Evolutionary conservation across 116 monocot genomes (phyloP), one percentile per base, ranked within the genome.

Genomic region (Zostera marina): DNA sequence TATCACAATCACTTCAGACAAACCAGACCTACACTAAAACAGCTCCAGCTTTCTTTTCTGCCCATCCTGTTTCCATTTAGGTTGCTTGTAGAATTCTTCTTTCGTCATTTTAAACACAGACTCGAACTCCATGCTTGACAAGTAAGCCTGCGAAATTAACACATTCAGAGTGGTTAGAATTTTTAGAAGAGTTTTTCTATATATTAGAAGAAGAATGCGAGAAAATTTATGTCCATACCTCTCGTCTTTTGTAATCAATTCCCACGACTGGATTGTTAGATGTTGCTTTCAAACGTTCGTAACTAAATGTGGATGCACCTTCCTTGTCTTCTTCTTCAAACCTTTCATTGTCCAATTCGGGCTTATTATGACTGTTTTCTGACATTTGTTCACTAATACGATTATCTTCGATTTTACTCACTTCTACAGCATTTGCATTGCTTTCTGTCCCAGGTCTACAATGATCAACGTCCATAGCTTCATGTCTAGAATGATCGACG

Each of bases 31-130:
- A 9, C 24, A n/a, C 72, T 63, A 94, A 73, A 94, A 94, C 52
- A 94, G 81, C 75, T 88, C 94, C 13, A 75, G 39, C 70, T 94
- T 94, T 66, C 76, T 77, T 63, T 94, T 94, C 73, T 75, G 88
- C 73, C 85, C 70, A 52, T 94, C 94, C 67, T 82, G 94, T 71
- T 94, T 94, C 88, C 94, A 94, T 42, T 77, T 85, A 8, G 94
- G 94, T 60, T 88, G 94, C 41, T 44, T 62, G 63, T 85, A 84
- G 63, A 94, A 94, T 49, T 74, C 65, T 32, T 88, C 79, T 57
- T 94, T 94, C 14, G 84, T 59, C 63, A 88, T 71, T 13, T 85
- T 82, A 51, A 94, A 52, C 47, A 88, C 77, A 11, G 67, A 73
- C 68, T 72, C 72, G 70, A 94, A 94, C 54, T 94, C 94, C 3